phyloP scores from a whole-genome alignment of 2,329 filamentous ascomycete species.

The Colletotrichum chrysophilum region DNA sequence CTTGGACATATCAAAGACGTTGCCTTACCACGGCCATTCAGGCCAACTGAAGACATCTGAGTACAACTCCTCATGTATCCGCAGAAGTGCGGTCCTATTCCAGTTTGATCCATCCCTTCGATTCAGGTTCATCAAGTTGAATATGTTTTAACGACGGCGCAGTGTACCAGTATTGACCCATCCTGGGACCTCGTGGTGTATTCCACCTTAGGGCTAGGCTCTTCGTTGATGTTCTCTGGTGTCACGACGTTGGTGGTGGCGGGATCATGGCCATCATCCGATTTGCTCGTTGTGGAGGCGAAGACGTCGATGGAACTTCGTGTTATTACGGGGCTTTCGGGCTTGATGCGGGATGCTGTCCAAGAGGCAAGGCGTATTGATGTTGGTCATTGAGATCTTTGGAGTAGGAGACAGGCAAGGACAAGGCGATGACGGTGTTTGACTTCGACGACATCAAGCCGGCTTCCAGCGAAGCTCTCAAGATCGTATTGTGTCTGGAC shows the following conservation, averaged over 20 bases:
- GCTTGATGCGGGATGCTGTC: neutral
- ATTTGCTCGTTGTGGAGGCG: neutral
- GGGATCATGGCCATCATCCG: neutral
- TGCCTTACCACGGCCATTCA: conserved; percentile 75
- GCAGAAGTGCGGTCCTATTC: conserved; percentile 80
- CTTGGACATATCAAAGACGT: conserved; percentile 76
- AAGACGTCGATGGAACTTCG: no score
- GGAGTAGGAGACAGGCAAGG: neutral
- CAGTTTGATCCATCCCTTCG: neutral
- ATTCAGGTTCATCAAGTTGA: neutral
- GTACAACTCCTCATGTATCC: conserved; percentile 73
- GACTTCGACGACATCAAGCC: neutral
- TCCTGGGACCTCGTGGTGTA: conserved; percentile 22
- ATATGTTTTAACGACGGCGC: conserved; percentile 31
- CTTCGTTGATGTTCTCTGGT: no score
- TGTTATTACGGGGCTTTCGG: no score
- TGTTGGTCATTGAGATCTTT: neutral
- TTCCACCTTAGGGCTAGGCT: no score
- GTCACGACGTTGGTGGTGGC: conserved; percentile 31
- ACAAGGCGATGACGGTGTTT: neutral
- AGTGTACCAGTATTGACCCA: conserved; percentile 71
- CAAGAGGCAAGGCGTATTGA: neutral
- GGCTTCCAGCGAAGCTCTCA: neutral
- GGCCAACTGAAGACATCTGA: conserved; percentile 74
- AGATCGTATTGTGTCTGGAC: neutral